These are phyloP conservation scores for Penicillium capsulatum DNA, from an alignment of 2,329 filamentous ascomycete species.

Conservation along the genomic window DNA sequence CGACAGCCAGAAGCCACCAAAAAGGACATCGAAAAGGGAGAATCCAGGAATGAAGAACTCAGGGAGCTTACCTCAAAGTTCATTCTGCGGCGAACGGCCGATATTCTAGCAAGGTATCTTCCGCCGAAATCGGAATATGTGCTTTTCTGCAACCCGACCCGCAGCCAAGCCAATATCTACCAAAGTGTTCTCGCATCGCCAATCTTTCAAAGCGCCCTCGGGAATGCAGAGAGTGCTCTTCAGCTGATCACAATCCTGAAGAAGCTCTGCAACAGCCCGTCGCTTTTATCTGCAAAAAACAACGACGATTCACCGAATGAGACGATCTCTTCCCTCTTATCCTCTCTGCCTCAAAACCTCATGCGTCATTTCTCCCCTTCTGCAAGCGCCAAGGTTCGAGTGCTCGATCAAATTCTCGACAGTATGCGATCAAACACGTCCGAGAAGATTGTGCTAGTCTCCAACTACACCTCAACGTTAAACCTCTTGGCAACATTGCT, in stretches of 20 bases:
- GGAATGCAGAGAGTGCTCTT: slow-evolving; percentile 59
- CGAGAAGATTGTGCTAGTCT: slow-evolving; percentile 72
- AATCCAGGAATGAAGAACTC: slow-evolving; percentile 59
- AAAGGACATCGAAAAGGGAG: slow-evolving; percentile 61
- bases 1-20: slow-evolving; percentile 60
- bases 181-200: slow-evolving; percentile 61
- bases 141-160: slow-evolving; percentile 61
- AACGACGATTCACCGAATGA: slow-evolving; percentile 47
- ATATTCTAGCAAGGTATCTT: slow-evolving; percentile 62
- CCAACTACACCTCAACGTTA: slow-evolving; percentile 69
- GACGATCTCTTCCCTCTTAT: slow-evolving; percentile 47
- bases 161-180: slow-evolving; percentile 58
- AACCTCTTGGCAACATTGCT: slow-evolving; percentile 62
- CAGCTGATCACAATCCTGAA: slow-evolving; percentile 69
- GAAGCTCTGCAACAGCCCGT: slow-evolving; percentile 70
- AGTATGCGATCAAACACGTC: slow-evolving; percentile 57
- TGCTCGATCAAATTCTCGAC: slow-evolving; percentile 62
- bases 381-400: slow-evolving; percentile 62
- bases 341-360: slow-evolving; percentile 53
- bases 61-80: slow-evolving; percentile 59
- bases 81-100: slow-evolving; percentile 62
- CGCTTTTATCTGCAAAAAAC: slow-evolving; percentile 53
- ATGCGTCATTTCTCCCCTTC: slow-evolving; percentile 52
- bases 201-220: slow-evolving; percentile 58
- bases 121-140: slow-evolving; percentile 66